Evolutionary conservation across 306 rosid genomes (phyloP).

Genomic region (Sicyos edulis): DNA sequence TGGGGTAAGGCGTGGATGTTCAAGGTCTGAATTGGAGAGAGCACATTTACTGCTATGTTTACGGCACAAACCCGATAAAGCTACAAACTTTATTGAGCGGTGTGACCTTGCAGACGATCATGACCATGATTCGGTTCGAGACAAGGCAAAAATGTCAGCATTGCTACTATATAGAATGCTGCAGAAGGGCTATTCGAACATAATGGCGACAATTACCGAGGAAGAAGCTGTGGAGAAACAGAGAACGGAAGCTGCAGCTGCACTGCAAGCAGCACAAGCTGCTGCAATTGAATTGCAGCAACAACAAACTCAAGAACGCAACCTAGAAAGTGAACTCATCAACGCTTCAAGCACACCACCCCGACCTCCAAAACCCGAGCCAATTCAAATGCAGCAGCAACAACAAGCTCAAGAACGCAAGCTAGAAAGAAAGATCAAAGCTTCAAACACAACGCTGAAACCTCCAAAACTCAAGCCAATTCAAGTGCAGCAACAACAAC

Average conservation of each 20-base stretch:
- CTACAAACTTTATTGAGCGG: constrained; percentile 56
- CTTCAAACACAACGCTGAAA: no score
- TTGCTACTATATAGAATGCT: constrained; percentile 71
- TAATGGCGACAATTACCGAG: constrained; percentile 49
- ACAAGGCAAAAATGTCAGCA: constrained; percentile 69
- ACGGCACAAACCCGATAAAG: constrained; percentile 82
- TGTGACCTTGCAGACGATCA: constrained; percentile 70
- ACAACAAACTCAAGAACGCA: constrained; percentile 23
- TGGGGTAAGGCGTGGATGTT: constrained; percentile 78
- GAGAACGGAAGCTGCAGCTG: constrained; percentile 50
- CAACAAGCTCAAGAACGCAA: constrained; percentile 25
- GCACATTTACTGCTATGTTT: constrained; percentile 60
- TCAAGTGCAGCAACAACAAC: no score
- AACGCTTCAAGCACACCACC: no score
- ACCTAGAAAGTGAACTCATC: constrained; percentile 17
- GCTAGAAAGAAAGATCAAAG: constrained; percentile 20
- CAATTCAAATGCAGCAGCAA: constrained; percentile 28
- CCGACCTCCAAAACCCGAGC: no score
- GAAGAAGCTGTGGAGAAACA: constrained; percentile 77
- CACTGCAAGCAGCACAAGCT: constrained; percentile 36
- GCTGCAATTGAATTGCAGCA: constrained; percentile 29
- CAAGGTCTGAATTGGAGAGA: constrained; percentile 79
- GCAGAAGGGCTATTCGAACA: constrained; percentile 72
- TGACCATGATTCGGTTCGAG: constrained; percentile 65
- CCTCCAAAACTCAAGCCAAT: no score